Evolutionary conservation across 2,329 filamentous ascomycete genomes (phyloP).

Genomic region (Aureobasidium sp.): DNA sequence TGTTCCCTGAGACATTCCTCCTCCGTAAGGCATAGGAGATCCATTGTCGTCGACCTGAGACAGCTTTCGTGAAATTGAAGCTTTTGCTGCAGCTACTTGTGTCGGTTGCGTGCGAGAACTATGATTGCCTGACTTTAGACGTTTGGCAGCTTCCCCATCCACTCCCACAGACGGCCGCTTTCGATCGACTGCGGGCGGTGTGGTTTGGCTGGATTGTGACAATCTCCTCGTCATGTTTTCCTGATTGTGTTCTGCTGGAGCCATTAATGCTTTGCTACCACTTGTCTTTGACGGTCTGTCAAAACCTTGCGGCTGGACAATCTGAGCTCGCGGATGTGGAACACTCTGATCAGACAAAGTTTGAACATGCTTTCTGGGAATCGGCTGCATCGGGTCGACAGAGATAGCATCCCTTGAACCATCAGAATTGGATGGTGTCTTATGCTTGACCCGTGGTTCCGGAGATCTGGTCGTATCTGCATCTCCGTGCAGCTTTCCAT

Average conservation of each 20-base stretch:
- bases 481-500: background rate
- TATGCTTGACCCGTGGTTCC: background rate
- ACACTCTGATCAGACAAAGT: background rate
- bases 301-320: background rate
- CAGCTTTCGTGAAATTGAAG: background rate
- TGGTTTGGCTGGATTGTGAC: background rate
- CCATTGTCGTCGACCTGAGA: conserved; percentile 10
- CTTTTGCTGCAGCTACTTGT: background rate
- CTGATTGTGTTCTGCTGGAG: background rate
- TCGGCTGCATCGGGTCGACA: background rate
- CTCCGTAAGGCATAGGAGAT: background rate
- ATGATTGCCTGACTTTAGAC: background rate
- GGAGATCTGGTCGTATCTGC: background rate
- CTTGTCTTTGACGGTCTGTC: background rate
- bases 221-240: no score
- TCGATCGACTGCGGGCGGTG: background rate
- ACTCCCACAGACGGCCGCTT: background rate
- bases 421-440: no score
- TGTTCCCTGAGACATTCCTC: background rate
- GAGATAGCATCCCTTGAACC: background rate
- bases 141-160: background rate
- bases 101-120: no score
- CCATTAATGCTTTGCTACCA: background rate
- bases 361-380: background rate
- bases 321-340: background rate